Percentiles rank a stretch among this genome's conserved stretches.
phyloP scores from a whole-genome alignment of 2,329 filamentous ascomycete species.

The Aschersonia sp. region DNA sequence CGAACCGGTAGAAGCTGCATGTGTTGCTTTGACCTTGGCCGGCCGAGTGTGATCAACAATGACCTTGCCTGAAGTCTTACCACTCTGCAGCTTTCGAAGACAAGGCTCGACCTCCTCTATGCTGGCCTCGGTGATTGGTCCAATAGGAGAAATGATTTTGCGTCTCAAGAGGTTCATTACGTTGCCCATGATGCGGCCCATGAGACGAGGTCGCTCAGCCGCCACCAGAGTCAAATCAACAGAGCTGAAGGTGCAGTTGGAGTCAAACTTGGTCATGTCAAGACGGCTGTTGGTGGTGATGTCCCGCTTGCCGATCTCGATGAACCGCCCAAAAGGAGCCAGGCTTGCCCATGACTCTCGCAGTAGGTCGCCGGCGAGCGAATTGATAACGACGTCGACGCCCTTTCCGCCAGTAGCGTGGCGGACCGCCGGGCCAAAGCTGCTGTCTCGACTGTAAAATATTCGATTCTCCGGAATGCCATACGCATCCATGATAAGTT shows the following conservation, averaged over 20 bases:
- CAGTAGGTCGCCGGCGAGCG: constrained; percentile 25
- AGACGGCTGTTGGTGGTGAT: constrained; percentile 23
- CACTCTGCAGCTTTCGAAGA: constrained; percentile 20
- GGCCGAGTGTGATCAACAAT: constrained; percentile 25
- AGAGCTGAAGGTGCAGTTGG: constrained; percentile 29
- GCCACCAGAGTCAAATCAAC: constrained; percentile 30
- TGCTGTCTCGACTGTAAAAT: constrained; percentile 12
- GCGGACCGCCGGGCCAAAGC: constrained; percentile 10
- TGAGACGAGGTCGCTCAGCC: constrained; percentile 23
- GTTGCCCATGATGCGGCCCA: constrained; percentile 21
- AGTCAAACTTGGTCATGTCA: constrained; percentile 33
- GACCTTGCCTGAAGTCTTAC: constrained; percentile 23
- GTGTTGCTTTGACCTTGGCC: constrained; percentile 23
- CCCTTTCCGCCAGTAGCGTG: constrained; percentile 30
- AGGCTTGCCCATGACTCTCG: constrained; percentile 28
- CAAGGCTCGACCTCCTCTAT: constrained; percentile 24
- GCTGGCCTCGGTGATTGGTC: constrained; percentile 18
- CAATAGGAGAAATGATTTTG: constrained; percentile 19
- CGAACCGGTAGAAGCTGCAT: constrained; percentile 7
- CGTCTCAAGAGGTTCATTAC: constrained; percentile 20
- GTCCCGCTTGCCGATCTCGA: constrained; percentile 27
- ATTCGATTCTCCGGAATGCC: constrained; percentile 19
- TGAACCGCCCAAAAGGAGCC: constrained; percentile 27
- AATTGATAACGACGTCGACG: constrained; percentile 54
- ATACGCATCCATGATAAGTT: constrained; percentile 21